These are phyloP conservation scores for Verticillium nonalfalfae DNA, from an alignment of 2,329 filamentous ascomycete species.

Conservation along the genomic window DNA sequence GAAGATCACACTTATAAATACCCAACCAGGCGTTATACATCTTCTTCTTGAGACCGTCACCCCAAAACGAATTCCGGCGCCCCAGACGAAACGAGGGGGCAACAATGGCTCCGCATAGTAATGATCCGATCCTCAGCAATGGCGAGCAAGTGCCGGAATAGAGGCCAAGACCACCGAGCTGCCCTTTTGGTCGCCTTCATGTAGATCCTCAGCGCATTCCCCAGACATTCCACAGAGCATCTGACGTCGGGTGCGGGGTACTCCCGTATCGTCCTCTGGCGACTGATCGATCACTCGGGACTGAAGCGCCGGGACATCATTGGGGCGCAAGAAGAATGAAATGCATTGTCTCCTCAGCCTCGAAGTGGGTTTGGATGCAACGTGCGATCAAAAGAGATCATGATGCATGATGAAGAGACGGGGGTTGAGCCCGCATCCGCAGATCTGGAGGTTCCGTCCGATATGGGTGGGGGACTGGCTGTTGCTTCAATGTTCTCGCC, in stretches of 20 bases:
- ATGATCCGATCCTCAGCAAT: neutral
- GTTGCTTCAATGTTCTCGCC: too few species aligned
- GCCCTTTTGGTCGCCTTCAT: neutral
- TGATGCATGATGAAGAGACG: neutral
- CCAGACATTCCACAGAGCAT: neutral
- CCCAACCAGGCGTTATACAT: too few species aligned
- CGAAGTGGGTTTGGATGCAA: neutral
- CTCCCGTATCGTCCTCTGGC: neutral
- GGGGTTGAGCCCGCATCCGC: neutral
- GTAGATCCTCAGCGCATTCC: neutral
- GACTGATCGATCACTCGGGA: neutral
- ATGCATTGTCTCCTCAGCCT: neutral
- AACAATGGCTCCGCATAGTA: neutral
- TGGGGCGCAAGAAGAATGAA: neutral
- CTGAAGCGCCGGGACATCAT: neutral
- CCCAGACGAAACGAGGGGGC: too few species aligned
- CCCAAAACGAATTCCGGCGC: neutral
- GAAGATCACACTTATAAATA: neutral
- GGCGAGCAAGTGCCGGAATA: neutral
- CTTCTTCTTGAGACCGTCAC: neutral
- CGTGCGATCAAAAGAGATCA: neutral
- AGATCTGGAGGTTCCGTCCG: too few species aligned
- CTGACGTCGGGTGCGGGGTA: neutral
- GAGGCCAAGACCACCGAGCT: neutral
- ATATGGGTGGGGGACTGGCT: too few species aligned